Percentiles rank a stretch among this genome's conserved stretches.
These are phyloP conservation scores for Pterocarpus macrocarpus DNA, from an alignment of 306 rosid species.

Conservation along the genomic window DNA sequence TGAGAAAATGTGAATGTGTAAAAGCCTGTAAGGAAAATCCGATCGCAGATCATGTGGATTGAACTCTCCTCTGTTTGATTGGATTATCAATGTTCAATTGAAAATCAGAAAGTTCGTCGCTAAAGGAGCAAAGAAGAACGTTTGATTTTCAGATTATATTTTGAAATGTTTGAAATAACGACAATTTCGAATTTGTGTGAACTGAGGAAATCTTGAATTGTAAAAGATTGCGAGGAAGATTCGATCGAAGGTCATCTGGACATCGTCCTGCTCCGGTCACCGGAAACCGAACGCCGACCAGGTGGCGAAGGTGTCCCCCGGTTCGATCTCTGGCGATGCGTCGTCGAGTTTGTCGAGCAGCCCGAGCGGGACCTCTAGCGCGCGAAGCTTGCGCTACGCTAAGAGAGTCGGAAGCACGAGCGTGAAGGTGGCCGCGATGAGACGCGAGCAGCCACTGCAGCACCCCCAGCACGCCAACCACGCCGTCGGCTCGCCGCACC, in stretches of 20 bases:
- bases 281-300: slow-evolving; percentile 35
- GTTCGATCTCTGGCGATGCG: slow-evolving; percentile 59
- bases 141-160: background rate
- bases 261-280: slow-evolving; percentile 50
- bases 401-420: slow-evolving; percentile 44
- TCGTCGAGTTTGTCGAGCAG: slow-evolving; percentile 72
- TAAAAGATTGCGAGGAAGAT: slow-evolving; percentile 71
- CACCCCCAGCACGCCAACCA: slow-evolving; percentile 11
- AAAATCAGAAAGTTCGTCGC: background rate
- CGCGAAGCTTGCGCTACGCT: slow-evolving; percentile 57
- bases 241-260: slow-evolving; percentile 68
- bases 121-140: background rate
- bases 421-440: slow-evolving; percentile 35
- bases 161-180: background rate
- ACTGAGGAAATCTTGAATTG: slow-evolving; percentile 31
- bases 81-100: background rate
- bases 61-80: background rate
- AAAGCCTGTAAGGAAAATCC: too few relatives aligned
- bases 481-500: slow-evolving; percentile 50
- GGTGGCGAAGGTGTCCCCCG: slow-evolving; percentile 44
- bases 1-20: background rate
- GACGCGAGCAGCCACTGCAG: slow-evolving; percentile 17
- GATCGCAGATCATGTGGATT: too few relatives aligned
- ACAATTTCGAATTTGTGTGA: slow-evolving; percentile 5
- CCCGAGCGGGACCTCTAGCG: slow-evolving; percentile 65